phyloP scores from a whole-genome alignment of 2,329 filamentous ascomycete species.

The Berkeleyomyces rouxiae region DNA sequence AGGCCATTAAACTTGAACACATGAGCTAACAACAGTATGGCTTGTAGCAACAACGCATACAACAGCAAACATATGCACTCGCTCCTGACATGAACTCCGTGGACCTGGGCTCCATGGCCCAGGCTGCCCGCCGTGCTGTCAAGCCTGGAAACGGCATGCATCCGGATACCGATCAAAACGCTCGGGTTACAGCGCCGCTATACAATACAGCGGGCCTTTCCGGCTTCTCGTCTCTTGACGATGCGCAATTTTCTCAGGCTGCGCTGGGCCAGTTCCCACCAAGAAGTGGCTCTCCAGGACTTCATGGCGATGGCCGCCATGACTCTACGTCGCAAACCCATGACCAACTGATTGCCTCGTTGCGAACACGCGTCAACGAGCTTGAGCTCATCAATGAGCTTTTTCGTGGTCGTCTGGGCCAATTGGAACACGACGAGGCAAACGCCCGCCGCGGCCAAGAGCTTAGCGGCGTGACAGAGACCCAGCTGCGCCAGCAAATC shows the following conservation, averaged over 20 bases:
- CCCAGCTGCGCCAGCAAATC: slow-evolving; percentile 39
- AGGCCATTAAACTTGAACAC: background rate
- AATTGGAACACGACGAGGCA: slow-evolving; percentile 62
- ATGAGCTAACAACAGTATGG: background rate
- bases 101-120: slow-evolving; percentile 10
- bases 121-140: slow-evolving; percentile 9
- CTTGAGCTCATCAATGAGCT: slow-evolving; percentile 86
- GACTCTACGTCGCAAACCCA: slow-evolving; percentile 55
- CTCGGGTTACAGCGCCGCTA: slow-evolving; percentile 23
- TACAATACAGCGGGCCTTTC: slow-evolving; percentile 54
- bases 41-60: slow-evolving; percentile 11
- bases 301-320: slow-evolving; percentile 44
- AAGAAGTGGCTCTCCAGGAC: slow-evolving; percentile 34
- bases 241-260: slow-evolving; percentile 48
- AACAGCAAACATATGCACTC: slow-evolving; percentile 10
- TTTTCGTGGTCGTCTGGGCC: slow-evolving; percentile 58
- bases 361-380: slow-evolving; percentile 93
- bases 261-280: slow-evolving; percentile 34
- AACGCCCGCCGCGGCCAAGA: slow-evolving; percentile 45
- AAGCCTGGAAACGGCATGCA: slow-evolving; percentile 6
- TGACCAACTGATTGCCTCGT: slow-evolving; percentile 59
- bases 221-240: slow-evolving; percentile 63
- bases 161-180: slow-evolving; percentile 3
- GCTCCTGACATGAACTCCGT: slow-evolving; percentile 12
- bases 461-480: slow-evolving; percentile 37